These are phyloP conservation scores for Termitomyces sp. DNA, from an alignment of 768 basidiomycete genomes.

Conservation along the genomic window DNA sequence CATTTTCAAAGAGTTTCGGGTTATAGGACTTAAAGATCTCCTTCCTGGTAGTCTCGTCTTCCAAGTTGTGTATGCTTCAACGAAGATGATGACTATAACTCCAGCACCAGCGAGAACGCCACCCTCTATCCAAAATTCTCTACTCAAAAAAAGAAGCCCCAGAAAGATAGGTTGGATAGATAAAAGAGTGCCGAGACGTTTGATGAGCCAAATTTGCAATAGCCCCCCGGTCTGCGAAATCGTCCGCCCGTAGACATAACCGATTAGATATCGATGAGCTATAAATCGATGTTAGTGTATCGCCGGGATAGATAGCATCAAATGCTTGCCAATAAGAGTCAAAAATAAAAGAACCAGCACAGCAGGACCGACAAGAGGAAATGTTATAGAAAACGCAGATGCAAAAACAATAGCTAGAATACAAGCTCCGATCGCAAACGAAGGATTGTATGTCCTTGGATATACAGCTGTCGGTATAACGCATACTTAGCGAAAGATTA, in stretches of 20 bases:
- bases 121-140: constrained; percentile 69
- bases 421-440: constrained; percentile 62
- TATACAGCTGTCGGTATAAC: constrained; percentile 46
- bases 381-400: constrained; percentile 67
- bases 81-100: constrained; percentile 45
- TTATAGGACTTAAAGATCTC: constrained; percentile 48
- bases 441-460: constrained; percentile 65
- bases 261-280: constrained; percentile 80
- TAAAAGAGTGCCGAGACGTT: constrained; percentile 65
- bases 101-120: constrained; percentile 56
- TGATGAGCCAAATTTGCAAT: constrained; percentile 70
- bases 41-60: constrained; percentile 46
- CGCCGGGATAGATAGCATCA: background rate
- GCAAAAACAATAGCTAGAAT: constrained; percentile 68
- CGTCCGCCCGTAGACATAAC: constrained; percentile 72
- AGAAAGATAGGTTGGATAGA: constrained; percentile 71
- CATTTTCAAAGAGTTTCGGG: constrained; percentile 50
- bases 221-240: constrained; percentile 73
- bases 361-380: constrained; percentile 72
- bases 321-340: constrained; percentile 56
- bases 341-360: constrained; percentile 61
- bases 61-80: constrained; percentile 53
- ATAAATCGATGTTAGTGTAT: constrained; percentile 2
- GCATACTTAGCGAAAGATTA: constrained; percentile 5
- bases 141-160: constrained; percentile 65